Conservation (phyloP, 495 filamentous ascomycete species). For the Penicillium antarcticum region DNA sequence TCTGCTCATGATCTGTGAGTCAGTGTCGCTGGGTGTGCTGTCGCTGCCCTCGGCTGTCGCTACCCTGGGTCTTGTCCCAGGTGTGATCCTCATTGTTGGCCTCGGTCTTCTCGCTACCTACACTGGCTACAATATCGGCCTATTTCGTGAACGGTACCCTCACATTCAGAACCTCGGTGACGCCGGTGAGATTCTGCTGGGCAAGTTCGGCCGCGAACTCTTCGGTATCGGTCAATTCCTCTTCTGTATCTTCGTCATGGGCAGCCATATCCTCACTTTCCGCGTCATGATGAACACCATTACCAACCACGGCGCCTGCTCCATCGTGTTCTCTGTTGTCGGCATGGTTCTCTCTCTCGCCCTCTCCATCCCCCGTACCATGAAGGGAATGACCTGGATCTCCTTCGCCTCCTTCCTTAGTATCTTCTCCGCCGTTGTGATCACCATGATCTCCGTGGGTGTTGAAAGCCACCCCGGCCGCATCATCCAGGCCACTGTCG, state of each 20-base stretch:
- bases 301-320: slow-evolving; percentile 63
- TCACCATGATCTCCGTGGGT: slow-evolving; percentile 71
- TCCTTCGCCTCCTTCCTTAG: slow-evolving; percentile 55
- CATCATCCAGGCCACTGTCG: slow-evolving; percentile 26
- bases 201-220: slow-evolving; percentile 57
- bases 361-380: slow-evolving; percentile 61
- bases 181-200: slow-evolving; percentile 45
- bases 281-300: slow-evolving; percentile 67
- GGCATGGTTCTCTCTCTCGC: slow-evolving; percentile 61
- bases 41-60: slow-evolving; percentile 61
- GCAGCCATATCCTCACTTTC: slow-evolving; percentile 70
- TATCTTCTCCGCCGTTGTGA: slow-evolving; percentile 48
- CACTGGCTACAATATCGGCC: slow-evolving; percentile 72
- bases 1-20: slow-evolving; percentile 64
- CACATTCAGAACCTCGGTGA: slow-evolving; percentile 68
- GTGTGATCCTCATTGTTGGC: slow-evolving; percentile 60
- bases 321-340: slow-evolving; percentile 63
- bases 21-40: slow-evolving; percentile 66
- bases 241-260: slow-evolving; percentile 75
- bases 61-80: slow-evolving; percentile 58
- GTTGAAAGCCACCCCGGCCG: slow-evolving; percentile 37
- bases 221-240: slow-evolving; percentile 63
- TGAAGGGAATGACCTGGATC: slow-evolving; percentile 55
- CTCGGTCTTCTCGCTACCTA: slow-evolving; percentile 71
- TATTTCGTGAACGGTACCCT: slow-evolving; percentile 66